Base-by-base conservation (phyloP, 106 monocot species). In the Dioscorea dumetorum region DNA sequence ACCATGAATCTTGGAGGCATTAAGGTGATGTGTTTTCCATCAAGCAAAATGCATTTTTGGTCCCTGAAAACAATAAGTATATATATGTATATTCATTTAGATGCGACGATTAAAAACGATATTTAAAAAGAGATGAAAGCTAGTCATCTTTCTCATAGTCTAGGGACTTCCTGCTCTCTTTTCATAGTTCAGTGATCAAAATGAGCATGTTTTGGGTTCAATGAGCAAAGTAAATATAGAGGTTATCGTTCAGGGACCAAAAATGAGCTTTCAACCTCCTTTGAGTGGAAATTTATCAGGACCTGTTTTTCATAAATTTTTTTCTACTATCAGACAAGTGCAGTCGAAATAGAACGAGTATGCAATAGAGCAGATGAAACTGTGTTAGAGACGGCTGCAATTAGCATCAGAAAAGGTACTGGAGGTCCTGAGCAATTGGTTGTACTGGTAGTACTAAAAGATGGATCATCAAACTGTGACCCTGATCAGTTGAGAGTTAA, bases 1-100 rank as follows among this genome's bases (percentile, higher is more conserved):
- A 95, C 95, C 18, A 95, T 95, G 95, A 95, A 95, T 67, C 95
- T 95, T 63, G 95, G 95, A 63, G 95, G 95, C n/a, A 91, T 95
- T 67, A 95, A 91, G 95, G 95, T 95, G 48, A 66, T 22, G 48
- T 20, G 6, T 60, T 17, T 58, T 7, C 54, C 11, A 11, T 50
- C 6, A 50, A 1, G 28, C 28, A 28, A 28, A 28, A 28, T 28
- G 28, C 28, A 28, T 3, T 28, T 28, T 28, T 28, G 28, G 28
- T 28, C 28, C 28, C 28, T n/a, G n/a, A n/a, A n/a, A n/a, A n/a
- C n/a, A n/a, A 28, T 28, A 28, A 1, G 3, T 28, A 28, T 28
- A 28, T 28, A 28, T 28, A 28, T 28, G 3, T 28, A 28, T 28
- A 28, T 28, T 28, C 2, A 3, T 28, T 28, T 28, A 28, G 28